Percentiles rank a stretch among this genome's conserved stretches.
Conservation (phyloP, 2,329 filamentous ascomycete genomes). For the Colletotrichum sp. region DNA sequence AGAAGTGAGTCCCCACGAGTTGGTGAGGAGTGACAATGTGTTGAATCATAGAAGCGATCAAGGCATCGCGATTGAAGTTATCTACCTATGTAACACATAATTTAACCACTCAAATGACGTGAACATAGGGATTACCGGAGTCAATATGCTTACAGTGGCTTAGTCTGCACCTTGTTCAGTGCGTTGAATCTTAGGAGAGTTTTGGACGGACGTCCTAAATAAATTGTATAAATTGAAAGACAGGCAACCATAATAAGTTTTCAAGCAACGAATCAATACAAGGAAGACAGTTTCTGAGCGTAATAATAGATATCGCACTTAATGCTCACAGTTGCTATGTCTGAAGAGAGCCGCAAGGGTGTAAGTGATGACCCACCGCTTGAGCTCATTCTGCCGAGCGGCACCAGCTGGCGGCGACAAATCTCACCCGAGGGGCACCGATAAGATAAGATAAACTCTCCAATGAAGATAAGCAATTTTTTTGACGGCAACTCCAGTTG, state of each 20-base stretch:
- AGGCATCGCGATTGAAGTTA: too few relatives aligned
- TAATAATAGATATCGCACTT: fast-evolving
- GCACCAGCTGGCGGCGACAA: background rate
- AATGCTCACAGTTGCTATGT: background rate
- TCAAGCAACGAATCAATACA: background rate
- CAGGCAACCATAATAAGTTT: fast-evolving
- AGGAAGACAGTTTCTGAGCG: background rate
- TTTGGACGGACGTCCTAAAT: background rate
- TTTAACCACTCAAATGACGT: too few relatives aligned
- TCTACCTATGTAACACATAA: too few relatives aligned
- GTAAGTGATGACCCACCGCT: background rate
- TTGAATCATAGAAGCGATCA: too few relatives aligned
- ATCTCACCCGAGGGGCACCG: background rate
- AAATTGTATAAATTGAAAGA: background rate
- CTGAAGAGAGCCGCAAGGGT: background rate
- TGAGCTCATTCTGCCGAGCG: background rate
- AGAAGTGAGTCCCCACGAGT: background rate
- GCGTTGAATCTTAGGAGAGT: background rate
- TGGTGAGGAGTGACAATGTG: too few relatives aligned
- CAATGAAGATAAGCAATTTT: slow-evolving; percentile 19
- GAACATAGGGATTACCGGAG: too few relatives aligned
- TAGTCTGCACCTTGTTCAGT: too few relatives aligned
- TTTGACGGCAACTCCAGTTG: background rate
- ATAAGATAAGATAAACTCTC: background rate
- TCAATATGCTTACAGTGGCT: too few relatives aligned